Evolutionary conservation across 2,329 filamentous ascomycete genomes (phyloP).

Genomic region (Blastomyces emzantsi): DNA sequence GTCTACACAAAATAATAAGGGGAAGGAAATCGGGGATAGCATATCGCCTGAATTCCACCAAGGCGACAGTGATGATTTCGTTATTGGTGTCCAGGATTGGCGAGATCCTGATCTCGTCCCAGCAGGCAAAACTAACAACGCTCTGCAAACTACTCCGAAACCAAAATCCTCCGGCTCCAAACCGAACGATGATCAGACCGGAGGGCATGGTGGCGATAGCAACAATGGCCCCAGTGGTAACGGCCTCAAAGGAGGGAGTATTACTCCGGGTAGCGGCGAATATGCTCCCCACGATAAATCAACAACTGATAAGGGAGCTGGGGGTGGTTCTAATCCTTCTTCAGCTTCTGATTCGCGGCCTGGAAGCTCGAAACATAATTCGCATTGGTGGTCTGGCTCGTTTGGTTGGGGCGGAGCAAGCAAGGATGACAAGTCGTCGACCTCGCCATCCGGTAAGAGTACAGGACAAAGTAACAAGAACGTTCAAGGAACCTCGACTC

Average conservation of each 20-base stretch:
- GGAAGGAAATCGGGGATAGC: constrained; percentile 14
- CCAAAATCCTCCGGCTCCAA: constrained; percentile 24
- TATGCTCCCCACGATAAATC: constrained; percentile 44
- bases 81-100: constrained; percentile 83
- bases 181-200: constrained; percentile 21
- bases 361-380: constrained; percentile 13
- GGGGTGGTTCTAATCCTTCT: constrained; percentile 4
- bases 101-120: constrained; percentile 65
- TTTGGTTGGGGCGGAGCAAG: constrained; percentile 24
- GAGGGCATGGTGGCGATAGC: constrained; percentile 23
- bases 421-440: background rate
- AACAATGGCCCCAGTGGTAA: constrained; percentile 24
- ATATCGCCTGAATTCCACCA: constrained; percentile 14
- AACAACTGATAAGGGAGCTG: constrained; percentile 14
- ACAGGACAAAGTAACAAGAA: constrained; percentile 15
- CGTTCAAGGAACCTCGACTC: constrained; percentile 11
- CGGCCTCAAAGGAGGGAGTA: constrained; percentile 54
- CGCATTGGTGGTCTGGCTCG: constrained; percentile 30
- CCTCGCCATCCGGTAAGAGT: background rate
- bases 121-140: constrained; percentile 21
- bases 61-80: constrained; percentile 50
- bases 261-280: constrained; percentile 63
- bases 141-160: constrained; percentile 20
- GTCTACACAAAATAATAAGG: constrained; percentile 23
- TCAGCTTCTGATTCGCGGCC: constrained; percentile 9